Base-by-base conservation (phyloP, 345 rosid species). In the Murraya paniculata region DNA sequence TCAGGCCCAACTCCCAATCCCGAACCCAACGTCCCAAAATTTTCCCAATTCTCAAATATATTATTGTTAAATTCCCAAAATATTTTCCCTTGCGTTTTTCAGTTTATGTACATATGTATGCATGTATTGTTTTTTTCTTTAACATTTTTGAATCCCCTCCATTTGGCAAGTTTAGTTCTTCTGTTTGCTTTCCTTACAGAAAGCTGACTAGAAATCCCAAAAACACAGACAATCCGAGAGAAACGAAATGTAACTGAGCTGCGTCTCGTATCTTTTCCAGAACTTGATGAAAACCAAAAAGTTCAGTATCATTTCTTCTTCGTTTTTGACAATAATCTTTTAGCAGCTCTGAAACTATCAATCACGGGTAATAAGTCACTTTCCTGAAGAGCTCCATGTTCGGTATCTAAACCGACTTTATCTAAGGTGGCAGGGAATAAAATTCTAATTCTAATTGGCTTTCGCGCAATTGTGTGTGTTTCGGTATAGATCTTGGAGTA, bases 401-500 rank as follows among this genome's bases (percentile, higher is more conserved):
- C 14, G 27, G 48, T 62, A 64, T 71, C 76, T 81, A 24, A 77
- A 68, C 65, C 77, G 64, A 72, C 61, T 62, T 74, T 71, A 4
- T 61, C 59, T 64, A 28, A 81, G 83, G 83, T 83, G 56, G 71
- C 76, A 38, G 69, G 28, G 65, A 74, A 56, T 71, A 68, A 72
- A 76, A 50, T 73, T 80, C 31, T 64, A 55, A 16, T 18, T 53
- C 19, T 18, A 53, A 1, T 53, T 53, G 41, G 16, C 70, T 71
- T 68, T n/a, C 33, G 16, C 70, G 22, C 27, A 24, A 11, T 71
- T 80, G 76, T 78, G 57, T 41, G 28, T 75, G 55, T 67, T 45
- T 71, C 57, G 71, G 27, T 73, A 77, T 78, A 59, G 88, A 85
- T 85, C 88, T 79, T 67, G 48, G 69, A 60, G 72, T 1, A 33